Evolutionary conservation across 306 rosid species (phyloP), one percentile per base, ranked within the genome.

Genomic region (Quercus rubra): DNA sequence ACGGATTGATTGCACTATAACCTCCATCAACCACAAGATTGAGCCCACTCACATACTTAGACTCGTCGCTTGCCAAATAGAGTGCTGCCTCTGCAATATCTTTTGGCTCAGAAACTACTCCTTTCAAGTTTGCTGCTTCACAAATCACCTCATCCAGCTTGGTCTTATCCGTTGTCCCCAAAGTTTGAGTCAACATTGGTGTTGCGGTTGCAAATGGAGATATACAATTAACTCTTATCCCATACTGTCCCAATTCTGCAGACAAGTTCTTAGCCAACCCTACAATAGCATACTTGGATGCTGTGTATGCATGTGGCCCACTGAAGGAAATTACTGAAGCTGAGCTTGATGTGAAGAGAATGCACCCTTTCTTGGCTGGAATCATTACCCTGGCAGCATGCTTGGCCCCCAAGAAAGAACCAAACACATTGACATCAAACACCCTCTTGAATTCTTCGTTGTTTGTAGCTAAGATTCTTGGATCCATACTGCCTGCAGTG

Each of bases 71-170:
- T 1, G 82, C 83, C 58, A 83, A 73, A 76, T 27, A 84, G n/a
- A 87, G 20, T 3, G 90, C 90, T 20, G 84, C 86, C 6, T 75
- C 87, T 5, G 86, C 90, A 58, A 78, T 79, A 73, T 81, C 90
- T 77, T 81, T 84, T 14, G 78, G 70, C 77, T 58, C 59, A 0
- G 81, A 79, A 66, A 75, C 83, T 12, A 20, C 88, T 7, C 76
- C 79, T 76, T 86, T 86, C 21, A 86, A 75, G 3, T 74, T 68
- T 11, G 87, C 83, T 0, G 83, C 23, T 25, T 77, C 66, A 23
- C 77, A 74, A 25, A 83, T 23, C 73, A 80, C 13, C 14, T 66
- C 68, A 51, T 86, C 87, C 49, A 81, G 27, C 31, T n/a, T 14
- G 57, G 21, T 7, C 64, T 58, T 58, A 7, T 58, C 64, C 28